phyloP scores from a whole-genome alignment of 2,329 filamentous ascomycete species.

The Talaromyces islandicus region DNA sequence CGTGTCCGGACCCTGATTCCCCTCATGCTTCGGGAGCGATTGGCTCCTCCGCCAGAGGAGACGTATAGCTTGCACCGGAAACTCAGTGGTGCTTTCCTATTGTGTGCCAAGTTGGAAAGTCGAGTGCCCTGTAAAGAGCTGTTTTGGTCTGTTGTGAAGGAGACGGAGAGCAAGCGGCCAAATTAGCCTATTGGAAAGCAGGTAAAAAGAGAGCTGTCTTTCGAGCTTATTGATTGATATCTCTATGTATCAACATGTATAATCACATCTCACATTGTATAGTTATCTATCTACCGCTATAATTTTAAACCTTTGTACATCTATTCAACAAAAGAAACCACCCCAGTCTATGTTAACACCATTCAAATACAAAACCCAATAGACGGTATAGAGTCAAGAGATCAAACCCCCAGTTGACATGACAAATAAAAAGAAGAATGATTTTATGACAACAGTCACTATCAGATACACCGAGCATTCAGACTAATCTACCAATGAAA shows the following conservation, averaged over 20 bases:
- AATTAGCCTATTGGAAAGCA: neutral
- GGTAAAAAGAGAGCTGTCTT: neutral
- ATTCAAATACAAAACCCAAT: neutral
- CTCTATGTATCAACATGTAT: neutral
- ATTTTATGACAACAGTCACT: neutral
- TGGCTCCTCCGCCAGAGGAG: slow-evolving; percentile 91
- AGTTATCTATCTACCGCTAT: neutral
- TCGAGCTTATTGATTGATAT: neutral
- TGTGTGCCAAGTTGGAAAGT: slow-evolving; percentile 82
- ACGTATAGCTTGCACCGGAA: slow-evolving; percentile 95
- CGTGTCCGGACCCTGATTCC: slow-evolving; percentile 83
- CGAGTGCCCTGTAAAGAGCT: slow-evolving; percentile 73
- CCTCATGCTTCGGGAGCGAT: slow-evolving; percentile 81
- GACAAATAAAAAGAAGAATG: too few relatives aligned
- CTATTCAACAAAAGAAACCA: neutral
- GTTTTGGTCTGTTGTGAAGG: slow-evolving; percentile 48
- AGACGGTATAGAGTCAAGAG: neutral
- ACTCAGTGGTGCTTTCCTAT: slow-evolving; percentile 85
- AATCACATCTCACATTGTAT: neutral
- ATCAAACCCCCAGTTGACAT: too few relatives aligned
- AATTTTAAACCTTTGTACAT: neutral
- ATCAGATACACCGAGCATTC: neutral
- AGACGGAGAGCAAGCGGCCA: neutral
- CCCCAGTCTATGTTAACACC: neutral
- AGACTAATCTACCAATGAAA: neutral